Percentiles rank a stretch among this genome's conserved stretches.
Conservation (phyloP, 257 asterid genomes). For the Scutellaria minor region DNA sequence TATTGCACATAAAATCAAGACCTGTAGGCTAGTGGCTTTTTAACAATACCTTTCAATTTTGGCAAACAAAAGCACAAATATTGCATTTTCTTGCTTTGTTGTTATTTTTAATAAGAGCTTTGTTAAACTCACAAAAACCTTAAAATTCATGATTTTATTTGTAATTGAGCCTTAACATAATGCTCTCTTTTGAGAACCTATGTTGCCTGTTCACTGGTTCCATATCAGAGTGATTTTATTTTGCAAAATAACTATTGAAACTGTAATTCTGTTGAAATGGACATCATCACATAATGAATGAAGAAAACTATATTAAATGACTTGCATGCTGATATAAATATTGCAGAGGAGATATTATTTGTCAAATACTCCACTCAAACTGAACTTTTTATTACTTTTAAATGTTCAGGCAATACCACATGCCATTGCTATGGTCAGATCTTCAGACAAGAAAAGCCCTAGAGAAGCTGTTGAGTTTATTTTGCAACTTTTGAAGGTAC, state of each 20-base stretch:
- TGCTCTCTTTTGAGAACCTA: conserved; percentile 21
- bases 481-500: conserved; percentile 95
- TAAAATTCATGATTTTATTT: no score
- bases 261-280: conserved; percentile 20
- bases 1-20: no score
- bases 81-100: no score
- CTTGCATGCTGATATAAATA: background rate
- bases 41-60: no score
- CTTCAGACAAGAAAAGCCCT: conserved; percentile 90
- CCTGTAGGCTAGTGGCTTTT: no score
- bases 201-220: conserved; percentile 25
- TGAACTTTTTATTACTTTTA: conserved; percentile 30
- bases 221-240: conserved; percentile 10
- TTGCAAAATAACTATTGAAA: conserved; percentile 27
- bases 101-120: no score
- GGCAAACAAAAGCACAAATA: no score
- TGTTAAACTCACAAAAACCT: no score
- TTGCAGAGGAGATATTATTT: conserved; percentile 16
- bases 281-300: background rate
- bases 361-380: conserved; percentile 11
- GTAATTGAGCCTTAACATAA: background rate
- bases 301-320: background rate
- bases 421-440: conserved; percentile 88
- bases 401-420: conserved; percentile 86
- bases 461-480: conserved; percentile 98